Evolutionary conservation across 345 rosid genomes (phyloP).

Genomic region (Brassica nigra): DNA sequence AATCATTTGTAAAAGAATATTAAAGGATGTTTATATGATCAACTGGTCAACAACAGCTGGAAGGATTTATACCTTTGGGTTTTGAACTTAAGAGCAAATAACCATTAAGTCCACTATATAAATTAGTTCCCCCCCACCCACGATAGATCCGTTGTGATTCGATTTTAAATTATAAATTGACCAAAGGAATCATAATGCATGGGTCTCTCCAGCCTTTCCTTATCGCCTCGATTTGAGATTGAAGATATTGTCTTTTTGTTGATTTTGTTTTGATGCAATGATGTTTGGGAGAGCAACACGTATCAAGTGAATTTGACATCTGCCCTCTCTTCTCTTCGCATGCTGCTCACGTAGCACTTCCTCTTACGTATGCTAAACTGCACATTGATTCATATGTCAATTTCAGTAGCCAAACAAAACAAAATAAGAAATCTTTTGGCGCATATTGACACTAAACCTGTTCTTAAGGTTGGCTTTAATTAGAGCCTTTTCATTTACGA

Average conservation of each 20-base stretch:
- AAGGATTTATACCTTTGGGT: neutral
- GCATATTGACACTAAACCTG: neutral
- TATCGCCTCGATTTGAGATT: slow-evolving; percentile 30
- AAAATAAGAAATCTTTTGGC: neutral
- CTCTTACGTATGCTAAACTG: slow-evolving; percentile 16
- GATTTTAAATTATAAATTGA: neutral
- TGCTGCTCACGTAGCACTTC: slow-evolving; percentile 41
- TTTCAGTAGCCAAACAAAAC: neutral
- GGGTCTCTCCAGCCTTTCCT: slow-evolving; percentile 26
- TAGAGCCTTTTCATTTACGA: neutral
- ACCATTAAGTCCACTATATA: neutral
- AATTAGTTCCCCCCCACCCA: too few species aligned
- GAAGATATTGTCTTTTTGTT: neutral
- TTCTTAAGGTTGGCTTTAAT: neutral
- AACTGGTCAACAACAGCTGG: neutral
- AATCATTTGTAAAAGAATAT: neutral
- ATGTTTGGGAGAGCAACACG: slow-evolving; percentile 20
- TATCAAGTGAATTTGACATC: slow-evolving; percentile 35
- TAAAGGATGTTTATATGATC: neutral
- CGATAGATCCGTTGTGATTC: neutral
- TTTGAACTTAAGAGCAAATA: neutral
- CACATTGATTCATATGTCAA: neutral
- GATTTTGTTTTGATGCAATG: slow-evolving; percentile 8
- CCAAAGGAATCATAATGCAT: slow-evolving; percentile 6
- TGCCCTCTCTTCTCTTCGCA: slow-evolving; percentile 38